These are phyloP conservation scores for Tetrapyrgos nigripes DNA, from an alignment of 1,284 basidiomycete species.

Conservation along the genomic window DNA sequence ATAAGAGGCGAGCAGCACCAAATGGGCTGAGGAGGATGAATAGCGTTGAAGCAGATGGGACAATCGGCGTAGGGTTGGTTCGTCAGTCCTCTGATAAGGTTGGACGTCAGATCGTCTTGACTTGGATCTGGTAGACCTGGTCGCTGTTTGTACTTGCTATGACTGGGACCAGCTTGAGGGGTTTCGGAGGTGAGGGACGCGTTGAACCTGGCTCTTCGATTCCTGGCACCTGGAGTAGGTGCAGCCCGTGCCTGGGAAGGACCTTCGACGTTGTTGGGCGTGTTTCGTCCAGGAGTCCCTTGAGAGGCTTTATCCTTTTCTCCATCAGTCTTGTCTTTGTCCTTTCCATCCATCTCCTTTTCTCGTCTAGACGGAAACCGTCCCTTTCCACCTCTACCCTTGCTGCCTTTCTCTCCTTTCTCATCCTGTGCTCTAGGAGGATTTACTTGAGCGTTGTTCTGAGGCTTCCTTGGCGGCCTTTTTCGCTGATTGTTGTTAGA, in stretches of 20 bases:
- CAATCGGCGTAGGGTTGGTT: constrained; percentile 80
- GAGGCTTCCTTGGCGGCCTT: too few relatives aligned
- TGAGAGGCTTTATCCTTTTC: too few relatives aligned
- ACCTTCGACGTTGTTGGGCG: too few relatives aligned
- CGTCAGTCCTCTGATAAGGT: constrained; percentile 65
- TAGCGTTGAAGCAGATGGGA: constrained; percentile 78
- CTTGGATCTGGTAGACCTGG: neutral
- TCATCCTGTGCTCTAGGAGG: too few relatives aligned
- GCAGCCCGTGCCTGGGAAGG: neutral
- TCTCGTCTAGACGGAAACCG: too few relatives aligned
- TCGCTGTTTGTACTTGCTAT: neutral
- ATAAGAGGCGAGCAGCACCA: constrained; percentile 80
- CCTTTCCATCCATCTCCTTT: too few relatives aligned
- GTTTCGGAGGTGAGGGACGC: constrained; percentile 4
- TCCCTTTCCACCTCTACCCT: too few relatives aligned
- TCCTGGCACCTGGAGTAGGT: neutral
- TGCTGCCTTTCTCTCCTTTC: too few relatives aligned
- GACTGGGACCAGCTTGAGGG: neutral
- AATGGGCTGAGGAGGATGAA: constrained; percentile 74
- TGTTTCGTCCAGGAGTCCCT: too few relatives aligned
- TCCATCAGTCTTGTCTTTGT: too few relatives aligned
- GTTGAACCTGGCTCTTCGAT: constrained; percentile 12
- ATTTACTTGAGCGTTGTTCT: too few relatives aligned
- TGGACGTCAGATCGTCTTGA: constrained; percentile 65
- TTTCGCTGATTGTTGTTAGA: too few relatives aligned